phyloP scores from a whole-genome alignment of 257 asterid genomes.

The Ilex asprella region DNA sequence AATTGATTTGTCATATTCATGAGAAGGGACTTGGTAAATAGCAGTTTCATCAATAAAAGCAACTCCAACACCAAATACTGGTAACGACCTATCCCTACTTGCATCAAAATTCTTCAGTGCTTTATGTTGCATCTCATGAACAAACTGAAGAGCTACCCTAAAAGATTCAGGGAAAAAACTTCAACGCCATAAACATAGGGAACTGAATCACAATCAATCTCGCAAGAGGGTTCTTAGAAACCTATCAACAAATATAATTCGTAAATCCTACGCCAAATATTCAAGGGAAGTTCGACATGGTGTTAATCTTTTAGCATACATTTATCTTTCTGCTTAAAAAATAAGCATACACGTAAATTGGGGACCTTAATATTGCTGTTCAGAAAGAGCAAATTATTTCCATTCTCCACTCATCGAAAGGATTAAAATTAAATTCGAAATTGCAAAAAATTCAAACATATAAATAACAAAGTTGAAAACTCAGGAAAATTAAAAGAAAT shows the following conservation, averaged over 20 bases:
- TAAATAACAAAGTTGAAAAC: neutral
- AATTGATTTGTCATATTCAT: slow-evolving; percentile 32
- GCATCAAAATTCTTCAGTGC: slow-evolving; percentile 84
- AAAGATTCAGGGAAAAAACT: slow-evolving; percentile 8
- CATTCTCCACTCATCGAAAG: no score
- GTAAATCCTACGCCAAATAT: neutral
- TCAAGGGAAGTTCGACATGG: neutral
- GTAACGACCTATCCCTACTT: slow-evolving; percentile 64
- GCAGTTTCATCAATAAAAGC: slow-evolving; percentile 65
- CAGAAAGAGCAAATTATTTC: no score
- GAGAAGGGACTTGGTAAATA: slow-evolving; percentile 23
- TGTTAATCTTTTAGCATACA: neutral
- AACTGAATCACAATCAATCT: neutral
- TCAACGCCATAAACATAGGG: neutral
- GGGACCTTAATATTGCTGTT: neutral
- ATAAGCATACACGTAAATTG: neutral
- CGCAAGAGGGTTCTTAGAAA: neutral
- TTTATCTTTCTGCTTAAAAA: no score
- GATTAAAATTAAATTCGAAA: no score
- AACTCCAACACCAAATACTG: slow-evolving; percentile 87
- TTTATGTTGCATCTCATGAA: slow-evolving; percentile 80
- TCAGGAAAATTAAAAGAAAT: neutral
- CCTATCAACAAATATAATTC: no score
- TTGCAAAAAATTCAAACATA: neutral
- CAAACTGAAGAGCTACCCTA: slow-evolving; percentile 94